Base-by-base conservation (phyloP, 331 rosid species). In the Prunus yedoensis region DNA sequence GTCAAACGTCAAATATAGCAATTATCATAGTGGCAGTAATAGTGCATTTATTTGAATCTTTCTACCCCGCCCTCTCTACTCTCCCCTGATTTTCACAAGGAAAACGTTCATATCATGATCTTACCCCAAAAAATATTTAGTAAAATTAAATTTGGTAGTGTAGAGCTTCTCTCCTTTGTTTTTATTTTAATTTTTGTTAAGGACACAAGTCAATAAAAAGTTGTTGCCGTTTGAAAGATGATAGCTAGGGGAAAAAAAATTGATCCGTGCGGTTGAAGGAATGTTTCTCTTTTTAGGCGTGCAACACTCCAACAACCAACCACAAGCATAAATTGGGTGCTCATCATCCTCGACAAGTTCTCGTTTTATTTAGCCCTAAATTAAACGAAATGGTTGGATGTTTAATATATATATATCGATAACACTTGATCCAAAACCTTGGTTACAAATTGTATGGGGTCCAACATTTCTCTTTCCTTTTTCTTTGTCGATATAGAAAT, bases 251-350 rank as follows among this genome's bases (percentile, higher is more conserved):
- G 27, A 46, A 27, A 74, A 62, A 53, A 32, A 41, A 17, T 47
- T 62, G 54, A 78, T 25, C 77, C 82, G 52, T 78, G 20, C 7
- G 63, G 12, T 41, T 63, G 73, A 78, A 78, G 82, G 81, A 71
- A 20, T 66, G 58, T 41, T 25, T 75, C 79, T 45, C 68, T 65
- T 75, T 64, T 75, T 21, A 52, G 68, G 73, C 78, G 30, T 63
- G 68, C 68, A 63, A 63, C 68, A 35, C 23, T 13, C 52, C 77
- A 47, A 74, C 77, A 47, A 28, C 59, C 57, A 63, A 63, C 68
- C 49, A 63, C 38, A 18, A 18, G 21, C 61, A 66, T 45, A 49
- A 63, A 67, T 74, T 63, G 56, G 49, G 78, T 47, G 43, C 71
- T 38, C n/a, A 13, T 38, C 30, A 41, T 18, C 46, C 32, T 15